phyloP scores from a whole-genome alignment of 1,284 basidiomycete species.

The Baeospora myosura region DNA sequence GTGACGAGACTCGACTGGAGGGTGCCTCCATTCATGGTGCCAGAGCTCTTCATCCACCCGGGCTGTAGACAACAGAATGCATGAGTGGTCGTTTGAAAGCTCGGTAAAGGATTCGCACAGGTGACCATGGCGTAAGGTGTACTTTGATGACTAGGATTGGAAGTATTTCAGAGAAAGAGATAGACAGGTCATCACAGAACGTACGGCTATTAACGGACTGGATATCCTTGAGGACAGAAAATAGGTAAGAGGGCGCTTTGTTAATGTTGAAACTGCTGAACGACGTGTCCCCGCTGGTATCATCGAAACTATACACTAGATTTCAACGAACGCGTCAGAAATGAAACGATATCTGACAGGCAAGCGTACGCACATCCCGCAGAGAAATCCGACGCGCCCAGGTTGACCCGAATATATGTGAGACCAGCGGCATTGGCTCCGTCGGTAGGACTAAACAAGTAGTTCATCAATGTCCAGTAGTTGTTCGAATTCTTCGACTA shows the following conservation, averaged over 20 bases:
- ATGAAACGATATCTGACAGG: background rate
- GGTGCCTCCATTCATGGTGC: constrained; percentile 25
- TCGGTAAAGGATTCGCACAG: constrained; percentile 13
- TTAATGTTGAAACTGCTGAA: constrained; percentile 24
- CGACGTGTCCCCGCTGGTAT: constrained; percentile 22
- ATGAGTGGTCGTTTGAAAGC: background rate
- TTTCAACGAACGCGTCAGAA: background rate
- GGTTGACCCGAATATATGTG: constrained; percentile 23
- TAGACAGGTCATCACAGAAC: constrained; percentile 4
- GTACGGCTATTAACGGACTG: constrained; percentile 19
- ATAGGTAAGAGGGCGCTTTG: constrained; percentile 24
- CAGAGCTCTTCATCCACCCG: constrained; percentile 29
- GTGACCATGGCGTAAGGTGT: constrained; percentile 28
- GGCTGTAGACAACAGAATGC: constrained; percentile 13
- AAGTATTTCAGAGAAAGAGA: background rate
- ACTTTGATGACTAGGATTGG: constrained; percentile 18
- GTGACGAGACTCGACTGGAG: constrained; percentile 16
- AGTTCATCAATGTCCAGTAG: constrained; percentile 23
- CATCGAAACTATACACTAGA: constrained; percentile 25
- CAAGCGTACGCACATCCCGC: constrained; percentile 6
- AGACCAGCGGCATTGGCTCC: constrained; percentile 24
- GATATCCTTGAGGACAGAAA: constrained; percentile 26
- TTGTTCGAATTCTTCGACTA: constrained; percentile 19
- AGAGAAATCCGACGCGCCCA: constrained; percentile 29
- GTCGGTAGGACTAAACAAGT: constrained; percentile 23